These are phyloP conservation scores for Colletotrichum graminicola DNA, from an alignment of 2,329 filamentous ascomycete genomes.

Conservation along the genomic window DNA sequence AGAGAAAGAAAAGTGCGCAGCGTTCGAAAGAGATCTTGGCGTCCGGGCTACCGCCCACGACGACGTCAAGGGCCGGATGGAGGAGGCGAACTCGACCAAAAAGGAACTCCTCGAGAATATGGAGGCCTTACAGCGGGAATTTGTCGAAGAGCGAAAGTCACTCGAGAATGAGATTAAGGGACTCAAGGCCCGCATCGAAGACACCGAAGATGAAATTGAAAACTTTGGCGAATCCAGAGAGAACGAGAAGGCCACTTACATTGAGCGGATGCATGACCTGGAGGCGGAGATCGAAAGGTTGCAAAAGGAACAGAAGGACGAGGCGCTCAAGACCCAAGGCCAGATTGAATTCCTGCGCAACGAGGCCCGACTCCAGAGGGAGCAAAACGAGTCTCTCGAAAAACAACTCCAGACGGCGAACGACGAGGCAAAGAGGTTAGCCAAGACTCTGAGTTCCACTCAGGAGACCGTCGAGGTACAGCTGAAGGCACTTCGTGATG, in stretches of 20 bases:
- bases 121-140: slow-evolving; percentile 90
- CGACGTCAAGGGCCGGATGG: slow-evolving; percentile 76
- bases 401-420: slow-evolving; percentile 67
- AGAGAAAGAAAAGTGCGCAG: slow-evolving; percentile 76
- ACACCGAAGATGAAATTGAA: slow-evolving; percentile 93
- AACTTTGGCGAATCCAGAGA: slow-evolving; percentile 85
- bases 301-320: slow-evolving; percentile 68
- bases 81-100: slow-evolving; percentile 92
- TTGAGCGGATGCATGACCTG: slow-evolving; percentile 76
- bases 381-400: slow-evolving; percentile 70
- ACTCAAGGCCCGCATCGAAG: slow-evolving; percentile 83
- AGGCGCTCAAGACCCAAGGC: slow-evolving; percentile 68
- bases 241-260: slow-evolving; percentile 79
- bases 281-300: slow-evolving; percentile 78
- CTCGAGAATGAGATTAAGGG: slow-evolving; percentile 84
- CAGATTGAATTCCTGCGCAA: slow-evolving; percentile 74
- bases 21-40: slow-evolving; percentile 78
- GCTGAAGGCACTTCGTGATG: slow-evolving; percentile 66
- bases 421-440: slow-evolving; percentile 65
- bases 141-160: slow-evolving; percentile 84
- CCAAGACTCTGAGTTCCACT: slow-evolving; percentile 62
- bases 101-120: slow-evolving; percentile 95
- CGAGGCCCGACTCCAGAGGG: slow-evolving; percentile 69
- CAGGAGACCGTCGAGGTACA: slow-evolving; percentile 67
- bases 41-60: slow-evolving; percentile 68